Percentiles rank a stretch among this genome's conserved stretches.
Evolutionary conservation across 768 basidiomycete species (phyloP).

Genomic region (Galerina sulciceps): DNA sequence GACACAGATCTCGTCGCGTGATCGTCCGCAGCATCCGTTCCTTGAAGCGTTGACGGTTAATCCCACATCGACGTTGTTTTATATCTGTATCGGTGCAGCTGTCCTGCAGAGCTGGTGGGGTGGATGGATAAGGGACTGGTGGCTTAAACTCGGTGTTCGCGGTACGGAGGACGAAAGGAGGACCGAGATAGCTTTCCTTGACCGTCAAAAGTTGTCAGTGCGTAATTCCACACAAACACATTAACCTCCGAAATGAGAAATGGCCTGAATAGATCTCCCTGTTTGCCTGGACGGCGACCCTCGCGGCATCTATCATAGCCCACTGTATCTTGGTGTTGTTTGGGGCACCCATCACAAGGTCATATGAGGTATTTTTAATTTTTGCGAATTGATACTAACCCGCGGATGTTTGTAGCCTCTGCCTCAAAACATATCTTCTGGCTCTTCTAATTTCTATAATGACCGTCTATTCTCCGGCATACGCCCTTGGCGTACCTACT

Average conservation of each 20-base stretch:
- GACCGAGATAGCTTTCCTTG: conserved; percentile 42
- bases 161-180: conserved; percentile 47
- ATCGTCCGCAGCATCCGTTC: conserved; percentile 75
- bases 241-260: conserved; percentile 6
- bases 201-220: conserved; percentile 43
- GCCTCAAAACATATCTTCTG: conserved; percentile 66
- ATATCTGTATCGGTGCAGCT: conserved; percentile 56
- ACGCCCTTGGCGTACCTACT: conserved; percentile 68
- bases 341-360: conserved; percentile 76
- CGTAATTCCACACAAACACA: conserved; percentile 20
- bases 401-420: conserved; percentile 21
- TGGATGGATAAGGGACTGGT: conserved; percentile 66
- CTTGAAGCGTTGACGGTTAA: conserved; percentile 66
- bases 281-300: conserved; percentile 57
- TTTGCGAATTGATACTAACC: conserved; percentile 12
- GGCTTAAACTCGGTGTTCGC: conserved; percentile 42
- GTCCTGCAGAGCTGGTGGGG: conserved; percentile 76
- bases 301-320: conserved; percentile 49
- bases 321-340: conserved; percentile 63
- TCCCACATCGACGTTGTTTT: conserved; percentile 61
- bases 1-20: conserved; percentile 43
- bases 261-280: conserved; percentile 46
- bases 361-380: conserved; percentile 21
- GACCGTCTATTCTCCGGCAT: conserved; percentile 67
- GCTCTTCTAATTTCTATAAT: conserved; percentile 71